A percentile compares a stretch with the other conserved stretches of the same genome.
These are phyloP conservation scores for Cercospora zeae-maydis DNA, from an alignment of 2,329 filamentous ascomycete genomes.

Conservation along the genomic window DNA sequence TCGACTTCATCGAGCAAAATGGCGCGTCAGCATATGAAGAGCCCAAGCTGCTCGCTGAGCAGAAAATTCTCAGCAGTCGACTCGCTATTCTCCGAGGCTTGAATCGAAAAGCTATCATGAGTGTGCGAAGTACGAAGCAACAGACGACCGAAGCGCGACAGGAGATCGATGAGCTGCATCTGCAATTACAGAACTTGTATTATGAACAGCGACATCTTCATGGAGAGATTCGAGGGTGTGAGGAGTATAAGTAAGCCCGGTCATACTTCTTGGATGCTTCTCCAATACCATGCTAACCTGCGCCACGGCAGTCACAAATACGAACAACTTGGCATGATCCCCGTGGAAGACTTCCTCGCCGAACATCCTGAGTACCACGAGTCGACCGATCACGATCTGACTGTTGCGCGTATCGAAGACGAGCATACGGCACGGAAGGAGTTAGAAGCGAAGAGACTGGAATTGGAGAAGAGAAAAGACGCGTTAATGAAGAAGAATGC, in stretches of 20 bases:
- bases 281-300: background rate
- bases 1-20: conserved; percentile 52
- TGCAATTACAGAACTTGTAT: conserved; percentile 91
- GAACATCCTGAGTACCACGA: conserved; percentile 71
- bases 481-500: conserved; percentile 74
- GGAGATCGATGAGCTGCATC: conserved; percentile 85
- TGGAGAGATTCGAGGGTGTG: conserved; percentile 85
- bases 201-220: conserved; percentile 91
- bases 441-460: conserved; percentile 76
- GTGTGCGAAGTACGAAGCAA: conserved; percentile 79
- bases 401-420: conserved; percentile 86
- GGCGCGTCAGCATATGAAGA: conserved; percentile 43
- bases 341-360: conserved; percentile 74
- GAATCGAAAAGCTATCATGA: conserved; percentile 76
- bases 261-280: background rate
- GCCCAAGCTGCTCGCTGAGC: conserved; percentile 44
- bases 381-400: conserved; percentile 73
- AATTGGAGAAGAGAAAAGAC: conserved; percentile 60
- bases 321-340: conserved; percentile 77
- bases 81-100: conserved; percentile 76
- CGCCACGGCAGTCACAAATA: conserved; percentile 39
- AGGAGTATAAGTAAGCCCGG: conserved; percentile 76
- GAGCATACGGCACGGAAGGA: conserved; percentile 80
- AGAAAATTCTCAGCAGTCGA: conserved; percentile 75
- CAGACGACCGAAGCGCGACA: conserved; percentile 81